A percentile compares a stretch with the other conserved stretches of the same genome.
Evolutionary conservation across 805 yeast genomes (phyloP).

Genomic region (Lachancea meyersii): DNA sequence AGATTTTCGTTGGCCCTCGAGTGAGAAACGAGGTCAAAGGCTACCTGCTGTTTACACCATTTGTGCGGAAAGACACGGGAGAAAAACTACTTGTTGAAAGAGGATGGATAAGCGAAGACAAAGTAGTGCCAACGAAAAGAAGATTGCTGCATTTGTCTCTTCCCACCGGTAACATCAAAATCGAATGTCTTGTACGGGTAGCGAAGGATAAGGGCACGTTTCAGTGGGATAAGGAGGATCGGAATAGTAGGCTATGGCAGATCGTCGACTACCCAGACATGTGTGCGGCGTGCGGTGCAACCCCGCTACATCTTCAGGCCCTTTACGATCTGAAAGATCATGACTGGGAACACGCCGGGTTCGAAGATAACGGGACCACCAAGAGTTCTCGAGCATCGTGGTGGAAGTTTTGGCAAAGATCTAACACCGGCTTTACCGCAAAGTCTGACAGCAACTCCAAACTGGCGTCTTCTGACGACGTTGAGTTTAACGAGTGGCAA

Average conservation of each 20-base stretch:
- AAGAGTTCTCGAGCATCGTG: slow-evolving; percentile 16
- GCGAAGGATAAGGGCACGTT: slow-evolving; percentile 56
- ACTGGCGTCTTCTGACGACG: background rate
- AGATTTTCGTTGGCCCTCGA: slow-evolving; percentile 89
- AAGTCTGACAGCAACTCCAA: background rate
- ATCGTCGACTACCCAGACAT: slow-evolving; percentile 78
- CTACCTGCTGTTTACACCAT: slow-evolving; percentile 74
- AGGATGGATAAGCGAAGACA: slow-evolving; percentile 83
- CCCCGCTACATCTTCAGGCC: slow-evolving; percentile 74
- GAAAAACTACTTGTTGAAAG: slow-evolving; percentile 76
- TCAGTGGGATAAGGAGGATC: slow-evolving; percentile 66
- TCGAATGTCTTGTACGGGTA: slow-evolving; percentile 67
- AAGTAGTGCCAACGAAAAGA: slow-evolving; percentile 50
- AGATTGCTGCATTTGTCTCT: slow-evolving; percentile 60
- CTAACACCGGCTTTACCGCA: background rate
- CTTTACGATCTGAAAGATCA: slow-evolving; percentile 61
- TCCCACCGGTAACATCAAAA: slow-evolving; percentile 61
- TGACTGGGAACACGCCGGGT: slow-evolving; percentile 28
- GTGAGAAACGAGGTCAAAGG: slow-evolving; percentile 68
- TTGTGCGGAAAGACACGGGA: slow-evolving; percentile 52
- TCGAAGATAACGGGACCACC: slow-evolving; percentile 1
- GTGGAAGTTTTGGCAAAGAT: slow-evolving; percentile 25
- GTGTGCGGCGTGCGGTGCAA: slow-evolving; percentile 52
- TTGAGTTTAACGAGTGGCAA: slow-evolving; percentile 48
- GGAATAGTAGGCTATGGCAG: slow-evolving; percentile 63